These are phyloP conservation scores for Meira miltonrushii DNA, from an alignment of 1,284 basidiomycete species.

Conservation along the genomic window DNA sequence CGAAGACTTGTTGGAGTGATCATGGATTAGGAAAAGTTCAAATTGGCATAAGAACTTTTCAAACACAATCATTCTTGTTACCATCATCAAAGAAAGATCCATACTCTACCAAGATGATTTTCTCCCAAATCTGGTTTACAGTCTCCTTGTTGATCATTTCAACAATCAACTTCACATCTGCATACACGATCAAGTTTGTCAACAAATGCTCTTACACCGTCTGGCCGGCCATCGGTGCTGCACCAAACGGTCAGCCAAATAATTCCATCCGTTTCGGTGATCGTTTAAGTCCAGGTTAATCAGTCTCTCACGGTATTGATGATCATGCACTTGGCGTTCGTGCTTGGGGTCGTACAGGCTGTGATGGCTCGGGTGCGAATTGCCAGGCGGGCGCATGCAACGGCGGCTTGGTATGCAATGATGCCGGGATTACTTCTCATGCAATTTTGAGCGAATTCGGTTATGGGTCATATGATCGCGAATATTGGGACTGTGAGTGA, in stretches of 20 bases:
- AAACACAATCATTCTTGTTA: too few relatives aligned
- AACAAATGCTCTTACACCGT: conserved; percentile 21
- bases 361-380: conserved; percentile 21
- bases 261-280: conserved; percentile 17
- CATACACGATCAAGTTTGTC: conserved; percentile 19
- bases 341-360: conserved; percentile 27
- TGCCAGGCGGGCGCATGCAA: conserved; percentile 21
- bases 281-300: conserved; percentile 11
- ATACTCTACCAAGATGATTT: too few relatives aligned
- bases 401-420: conserved; percentile 20
- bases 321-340: conserved; percentile 21
- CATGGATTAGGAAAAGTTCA: too few relatives aligned
- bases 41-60: too few relatives aligned
- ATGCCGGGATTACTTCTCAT: conserved; percentile 24
- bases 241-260: conserved; percentile 25
- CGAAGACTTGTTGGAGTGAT: too few relatives aligned
- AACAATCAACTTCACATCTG: conserved; percentile 7
- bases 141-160: conserved; percentile 12
- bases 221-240: conserved; percentile 25
- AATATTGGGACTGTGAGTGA: neutral
- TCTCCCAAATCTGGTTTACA: too few relatives aligned
- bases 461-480: neutral
- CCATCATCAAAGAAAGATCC: too few relatives aligned
- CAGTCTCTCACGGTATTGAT: conserved; percentile 13
- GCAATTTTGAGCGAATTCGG: conserved; percentile 17